phyloP scores from a whole-genome alignment of 169 alveolate genomes.

The Eimeria necatrix region DNA sequence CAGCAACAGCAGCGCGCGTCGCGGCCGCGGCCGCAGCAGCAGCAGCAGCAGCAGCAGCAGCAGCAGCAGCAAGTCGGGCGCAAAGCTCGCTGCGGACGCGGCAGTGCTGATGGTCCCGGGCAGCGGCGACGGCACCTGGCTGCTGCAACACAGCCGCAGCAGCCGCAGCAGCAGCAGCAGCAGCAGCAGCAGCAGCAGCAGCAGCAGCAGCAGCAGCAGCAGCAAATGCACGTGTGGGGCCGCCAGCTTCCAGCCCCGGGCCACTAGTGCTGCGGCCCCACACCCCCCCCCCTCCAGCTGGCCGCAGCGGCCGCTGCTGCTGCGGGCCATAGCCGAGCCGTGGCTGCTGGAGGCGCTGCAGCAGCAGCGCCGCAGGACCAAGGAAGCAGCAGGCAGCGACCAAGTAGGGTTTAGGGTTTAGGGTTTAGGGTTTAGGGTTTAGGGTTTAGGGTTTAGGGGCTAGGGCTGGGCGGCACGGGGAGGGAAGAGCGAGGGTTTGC shows the following conservation, averaged over 20 bases:
- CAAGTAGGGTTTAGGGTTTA: not conserved
- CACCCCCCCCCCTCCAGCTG: conserved; percentile 16
- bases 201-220: conserved; percentile 26
- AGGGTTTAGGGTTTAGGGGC: conserved; percentile 10
- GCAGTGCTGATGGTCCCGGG: not conserved
- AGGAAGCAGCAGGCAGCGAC: not conserved
- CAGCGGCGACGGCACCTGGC: not conserved
- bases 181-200: conserved; percentile 2
- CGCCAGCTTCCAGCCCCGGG: not conserved
- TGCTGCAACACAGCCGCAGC: not conserved
- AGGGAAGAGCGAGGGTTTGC: no score
- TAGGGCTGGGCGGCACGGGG: not conserved
- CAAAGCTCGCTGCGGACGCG: not conserved
- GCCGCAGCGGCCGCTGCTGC: conserved; percentile 72
- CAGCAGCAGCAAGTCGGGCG: not conserved
- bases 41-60: conserved; percentile 43
- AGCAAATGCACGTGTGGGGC: not conserved
- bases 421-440: conserved; percentile 24
- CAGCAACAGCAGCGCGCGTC: not conserved
- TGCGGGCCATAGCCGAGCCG: conserved; percentile 69
- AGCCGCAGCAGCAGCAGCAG: not conserved
- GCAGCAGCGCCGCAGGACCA: not conserved
- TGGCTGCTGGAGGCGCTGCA: conserved; percentile 54
- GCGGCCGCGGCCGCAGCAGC: conserved; percentile 17
- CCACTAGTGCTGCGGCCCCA: not conserved